A percentile compares a stretch with the other conserved stretches of the same genome.
Evolutionary conservation across 495 filamentous ascomycete species (phyloP).

Genomic region (Glarea lozoyensis): DNA sequence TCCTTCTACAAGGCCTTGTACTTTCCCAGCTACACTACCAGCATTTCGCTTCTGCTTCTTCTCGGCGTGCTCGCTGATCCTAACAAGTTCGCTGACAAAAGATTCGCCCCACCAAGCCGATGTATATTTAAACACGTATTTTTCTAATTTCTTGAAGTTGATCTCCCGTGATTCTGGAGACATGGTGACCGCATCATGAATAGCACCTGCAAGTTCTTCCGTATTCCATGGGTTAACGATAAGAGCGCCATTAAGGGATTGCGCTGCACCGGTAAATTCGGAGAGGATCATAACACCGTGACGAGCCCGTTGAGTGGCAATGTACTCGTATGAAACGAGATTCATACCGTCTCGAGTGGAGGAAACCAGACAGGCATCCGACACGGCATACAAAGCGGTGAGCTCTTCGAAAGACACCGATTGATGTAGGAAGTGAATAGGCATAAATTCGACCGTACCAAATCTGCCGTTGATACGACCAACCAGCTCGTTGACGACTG

Average conservation of each 20-base stretch:
- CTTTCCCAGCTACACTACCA: slow-evolving; percentile 1
- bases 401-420: slow-evolving; percentile 83
- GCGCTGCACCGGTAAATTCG: slow-evolving; percentile 85
- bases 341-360: slow-evolving; percentile 98
- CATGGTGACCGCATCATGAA: slow-evolving; percentile 80
- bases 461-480: slow-evolving; percentile 91
- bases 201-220: slow-evolving; percentile 76
- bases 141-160: slow-evolving; percentile 72
- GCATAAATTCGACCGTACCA: slow-evolving; percentile 87
- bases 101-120: slow-evolving; percentile 97
- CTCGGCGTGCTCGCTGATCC: slow-evolving; percentile 50
- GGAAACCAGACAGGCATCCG: slow-evolving; percentile 81
- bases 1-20: slow-evolving; percentile 4
- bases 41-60: slow-evolving; percentile 27
- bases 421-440: slow-evolving; percentile 90
- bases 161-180: slow-evolving; percentile 69
- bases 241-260: slow-evolving; percentile 75
- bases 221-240: slow-evolving; percentile 91
- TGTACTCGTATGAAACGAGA: slow-evolving; percentile 91
- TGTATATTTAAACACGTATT: slow-evolving; percentile 85
- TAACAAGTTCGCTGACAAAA: slow-evolving; percentile 77
- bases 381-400: slow-evolving; percentile 83
- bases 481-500: slow-evolving; percentile 82
- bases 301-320: slow-evolving; percentile 74
- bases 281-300: slow-evolving; percentile 88